phyloP scores from a whole-genome alignment of 352 stramenopile genomes.

The Pythium insidiosum region DNA sequence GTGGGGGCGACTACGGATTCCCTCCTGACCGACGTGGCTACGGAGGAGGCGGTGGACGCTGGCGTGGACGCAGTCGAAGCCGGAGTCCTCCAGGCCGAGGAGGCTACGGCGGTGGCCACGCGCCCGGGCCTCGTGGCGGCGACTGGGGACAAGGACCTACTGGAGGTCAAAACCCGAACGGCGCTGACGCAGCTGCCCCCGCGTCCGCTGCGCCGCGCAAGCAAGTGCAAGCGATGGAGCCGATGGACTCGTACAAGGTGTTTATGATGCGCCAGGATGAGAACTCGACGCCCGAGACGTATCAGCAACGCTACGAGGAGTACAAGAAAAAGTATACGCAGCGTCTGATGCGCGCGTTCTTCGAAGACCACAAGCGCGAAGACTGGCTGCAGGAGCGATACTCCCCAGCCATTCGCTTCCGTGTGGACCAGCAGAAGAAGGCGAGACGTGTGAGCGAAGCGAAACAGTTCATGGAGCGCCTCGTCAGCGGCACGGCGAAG shows the following conservation, averaged over 20 bases:
- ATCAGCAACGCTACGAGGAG: conserved; percentile 82
- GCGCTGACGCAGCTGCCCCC: conserved; percentile 8
- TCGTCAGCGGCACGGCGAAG: conserved; percentile 35
- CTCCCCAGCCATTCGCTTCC: conserved; percentile 63
- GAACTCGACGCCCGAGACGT: conserved; percentile 69
- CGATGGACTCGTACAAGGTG: conserved; percentile 79
- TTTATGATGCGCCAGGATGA: conserved; percentile 87
- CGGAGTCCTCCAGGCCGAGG: conserved; percentile 20
- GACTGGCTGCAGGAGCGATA: conserved; percentile 86
- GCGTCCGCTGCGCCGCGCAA: conserved; percentile 20
- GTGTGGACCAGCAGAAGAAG: conserved; percentile 54
- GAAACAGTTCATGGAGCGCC: conserved; percentile 64
- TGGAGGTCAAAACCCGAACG: conserved; percentile 2
- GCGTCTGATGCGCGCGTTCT: conserved; percentile 72
- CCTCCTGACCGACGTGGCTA: conserved; percentile 8
- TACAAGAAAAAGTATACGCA: conserved; percentile 87
- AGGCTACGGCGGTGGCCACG: conserved; percentile 6
- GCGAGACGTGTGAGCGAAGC: conserved; percentile 63
- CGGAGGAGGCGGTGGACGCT: conserved; percentile 13
- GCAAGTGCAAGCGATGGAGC: conserved; percentile 40
- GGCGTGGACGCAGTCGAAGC: conserved; percentile 22
- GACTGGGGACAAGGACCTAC: conserved; percentile 2
- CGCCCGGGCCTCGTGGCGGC: conserved; percentile 5
- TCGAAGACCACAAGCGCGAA: conserved; percentile 76
- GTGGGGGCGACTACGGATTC: conserved; percentile 18